Evolutionary conservation across 2,329 filamentous ascomycete species (phyloP).

Genomic region (Ascochyta clinopodiicola): DNA sequence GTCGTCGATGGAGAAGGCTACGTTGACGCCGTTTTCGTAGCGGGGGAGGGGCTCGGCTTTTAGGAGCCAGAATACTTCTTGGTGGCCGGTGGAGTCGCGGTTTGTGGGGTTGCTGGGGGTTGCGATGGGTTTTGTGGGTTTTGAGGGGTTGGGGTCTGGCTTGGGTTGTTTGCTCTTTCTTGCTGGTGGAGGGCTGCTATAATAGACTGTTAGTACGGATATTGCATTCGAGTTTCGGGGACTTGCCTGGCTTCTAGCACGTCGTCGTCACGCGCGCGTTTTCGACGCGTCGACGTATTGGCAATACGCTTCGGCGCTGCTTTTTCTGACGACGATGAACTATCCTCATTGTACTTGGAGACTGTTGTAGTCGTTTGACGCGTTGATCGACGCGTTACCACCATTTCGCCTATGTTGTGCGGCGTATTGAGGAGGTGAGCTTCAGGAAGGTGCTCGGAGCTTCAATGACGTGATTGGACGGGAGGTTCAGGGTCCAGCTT

Average conservation of each 20-base stretch:
- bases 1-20: slow-evolving; percentile 94
- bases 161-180: slow-evolving; percentile 31
- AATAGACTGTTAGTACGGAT: background rate
- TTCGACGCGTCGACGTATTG: slow-evolving; percentile 35
- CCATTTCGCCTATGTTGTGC: slow-evolving; percentile 26
- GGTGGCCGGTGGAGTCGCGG: slow-evolving; percentile 33
- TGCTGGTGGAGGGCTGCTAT: slow-evolving; percentile 22
- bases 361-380: slow-evolving; percentile 28
- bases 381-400: slow-evolving; percentile 39
- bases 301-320: slow-evolving; percentile 27
- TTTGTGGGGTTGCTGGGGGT: slow-evolving; percentile 30
- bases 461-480: slow-evolving; percentile 7
- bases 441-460: background rate
- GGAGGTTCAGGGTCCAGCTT: background rate
- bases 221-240: too few relatives aligned
- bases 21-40: slow-evolving; percentile 83
- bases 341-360: slow-evolving; percentile 30
- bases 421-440: background rate
- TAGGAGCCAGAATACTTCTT: slow-evolving; percentile 56
- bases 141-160: slow-evolving; percentile 15
- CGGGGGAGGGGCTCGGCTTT: slow-evolving; percentile 79
- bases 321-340: slow-evolving; percentile 23
- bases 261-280: slow-evolving; percentile 32
- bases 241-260: slow-evolving; percentile 5
- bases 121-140: slow-evolving; percentile 19